Percentiles rank a stretch among this genome's conserved stretches.
These are phyloP conservation scores for Cytospora piceae DNA, from an alignment of 2,329 filamentous ascomycete species.

Conservation along the genomic window DNA sequence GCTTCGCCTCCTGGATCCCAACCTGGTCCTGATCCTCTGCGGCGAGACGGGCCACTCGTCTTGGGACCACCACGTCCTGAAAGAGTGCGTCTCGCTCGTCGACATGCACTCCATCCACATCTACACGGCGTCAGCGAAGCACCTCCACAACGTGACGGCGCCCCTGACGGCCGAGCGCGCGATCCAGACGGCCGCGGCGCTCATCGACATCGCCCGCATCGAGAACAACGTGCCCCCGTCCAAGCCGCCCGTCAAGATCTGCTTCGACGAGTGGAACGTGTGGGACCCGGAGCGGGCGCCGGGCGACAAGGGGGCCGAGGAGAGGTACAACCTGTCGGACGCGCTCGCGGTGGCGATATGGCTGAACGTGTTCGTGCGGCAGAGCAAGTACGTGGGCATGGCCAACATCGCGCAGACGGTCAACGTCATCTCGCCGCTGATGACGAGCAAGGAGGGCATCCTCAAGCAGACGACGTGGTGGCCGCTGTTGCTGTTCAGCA, in stretches of 20 bases:
- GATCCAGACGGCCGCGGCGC: conserved; percentile 68
- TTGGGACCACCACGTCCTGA: conserved; percentile 76
- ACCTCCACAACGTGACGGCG: conserved; percentile 59
- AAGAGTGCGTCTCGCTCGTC: conserved; percentile 68
- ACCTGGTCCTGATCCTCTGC: conserved; percentile 71
- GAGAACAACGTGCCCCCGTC: conserved; percentile 64
- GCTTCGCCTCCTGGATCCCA: conserved; percentile 71
- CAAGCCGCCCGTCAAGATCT: conserved; percentile 70
- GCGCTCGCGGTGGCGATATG: conserved; percentile 75
- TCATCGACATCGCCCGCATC: conserved; percentile 75
- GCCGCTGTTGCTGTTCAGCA: conserved; percentile 70
- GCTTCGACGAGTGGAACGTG: conserved; percentile 86
- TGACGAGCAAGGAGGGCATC: conserved; percentile 68
- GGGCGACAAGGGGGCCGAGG: conserved; percentile 73
- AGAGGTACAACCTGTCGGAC: conserved; percentile 74
- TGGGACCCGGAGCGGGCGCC: conserved; percentile 76
- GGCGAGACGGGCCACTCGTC: conserved; percentile 69
- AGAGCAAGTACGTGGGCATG: conserved; percentile 74
- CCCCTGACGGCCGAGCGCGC: conserved; percentile 73
- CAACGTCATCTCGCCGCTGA: conserved; percentile 77
- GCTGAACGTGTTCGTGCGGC: conserved; percentile 76
- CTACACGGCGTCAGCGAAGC: conserved; percentile 66
- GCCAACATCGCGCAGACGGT: conserved; percentile 78
- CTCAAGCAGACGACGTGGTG: conserved; percentile 77
- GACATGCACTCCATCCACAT: conserved; percentile 84